These are phyloP conservation scores for Cynara cardunculus DNA, from an alignment of 129 eudicot genomes.

Conservation along the genomic window DNA sequence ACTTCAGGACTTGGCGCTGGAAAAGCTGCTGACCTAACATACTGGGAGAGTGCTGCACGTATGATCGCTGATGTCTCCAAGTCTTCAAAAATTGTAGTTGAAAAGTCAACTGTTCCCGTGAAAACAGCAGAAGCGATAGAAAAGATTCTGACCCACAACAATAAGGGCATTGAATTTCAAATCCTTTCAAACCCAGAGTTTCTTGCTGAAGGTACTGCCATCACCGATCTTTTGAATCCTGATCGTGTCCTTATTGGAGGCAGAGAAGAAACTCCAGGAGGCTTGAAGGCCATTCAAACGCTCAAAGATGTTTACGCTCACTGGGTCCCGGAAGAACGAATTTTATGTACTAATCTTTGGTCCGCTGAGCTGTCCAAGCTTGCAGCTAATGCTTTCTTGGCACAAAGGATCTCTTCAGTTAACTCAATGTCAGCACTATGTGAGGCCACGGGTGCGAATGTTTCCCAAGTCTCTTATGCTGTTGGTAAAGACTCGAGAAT, in stretches of 20 bases:
- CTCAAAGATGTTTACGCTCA: constrained; percentile 52
- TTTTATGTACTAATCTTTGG: constrained; percentile 66
- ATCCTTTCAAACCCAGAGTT: constrained; percentile 63
- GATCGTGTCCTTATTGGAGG: constrained; percentile 74
- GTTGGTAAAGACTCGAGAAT: constrained; percentile 62
- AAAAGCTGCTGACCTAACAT: constrained; percentile 61
- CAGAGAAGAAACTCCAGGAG: constrained; percentile 57
- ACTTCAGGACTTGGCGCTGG: constrained; percentile 67
- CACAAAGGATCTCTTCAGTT: constrained; percentile 63
- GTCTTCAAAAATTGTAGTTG: constrained; percentile 59
- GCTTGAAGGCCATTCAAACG: constrained; percentile 41
- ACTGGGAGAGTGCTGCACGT: constrained; percentile 72
- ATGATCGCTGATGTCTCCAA: constrained; percentile 72
- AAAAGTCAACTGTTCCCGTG: constrained; percentile 65
- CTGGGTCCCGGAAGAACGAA: constrained; percentile 60
- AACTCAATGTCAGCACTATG: constrained; percentile 67
- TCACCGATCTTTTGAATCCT: constrained; percentile 47
- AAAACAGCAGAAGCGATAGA: constrained; percentile 69
- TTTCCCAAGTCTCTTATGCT: constrained; percentile 47
- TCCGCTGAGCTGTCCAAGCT: constrained; percentile 67
- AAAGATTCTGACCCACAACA: constrained; percentile 56
- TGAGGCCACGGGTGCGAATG: constrained; percentile 67
- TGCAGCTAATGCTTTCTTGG: constrained; percentile 66
- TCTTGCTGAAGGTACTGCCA: constrained; percentile 67
- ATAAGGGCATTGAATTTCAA: constrained; percentile 52